These are phyloP conservation scores for Thermochaetoides dissita DNA, from an alignment of 2,329 filamentous ascomycete species.

Conservation along the genomic window DNA sequence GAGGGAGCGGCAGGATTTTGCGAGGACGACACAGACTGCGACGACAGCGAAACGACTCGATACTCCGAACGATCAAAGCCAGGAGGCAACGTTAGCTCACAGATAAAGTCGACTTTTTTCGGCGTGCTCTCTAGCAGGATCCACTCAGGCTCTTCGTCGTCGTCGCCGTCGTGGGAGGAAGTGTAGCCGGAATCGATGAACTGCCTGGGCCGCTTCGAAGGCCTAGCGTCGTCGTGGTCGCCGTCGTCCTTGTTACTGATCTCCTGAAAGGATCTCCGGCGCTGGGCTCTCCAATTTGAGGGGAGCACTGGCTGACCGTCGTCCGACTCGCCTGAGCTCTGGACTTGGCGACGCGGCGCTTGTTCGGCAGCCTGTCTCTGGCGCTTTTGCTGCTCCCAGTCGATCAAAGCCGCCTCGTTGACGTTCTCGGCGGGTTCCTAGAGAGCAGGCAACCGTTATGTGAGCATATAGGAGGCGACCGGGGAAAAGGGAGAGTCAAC, in stretches of 20 bases:
- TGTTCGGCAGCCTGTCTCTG: constrained; percentile 1
- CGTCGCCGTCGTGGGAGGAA: constrained; percentile 2
- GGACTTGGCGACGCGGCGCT: background rate
- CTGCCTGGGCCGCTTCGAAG: constrained; percentile 1
- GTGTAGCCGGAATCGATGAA: constrained; percentile 9
- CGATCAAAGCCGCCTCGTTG: constrained; percentile 15
- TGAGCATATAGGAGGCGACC: constrained; percentile 1
- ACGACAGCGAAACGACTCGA: background rate
- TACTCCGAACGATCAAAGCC: constrained; percentile 15
- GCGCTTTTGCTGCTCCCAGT: constrained; percentile 18
- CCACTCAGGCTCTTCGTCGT: constrained; percentile 1
- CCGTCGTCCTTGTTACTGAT: background rate
- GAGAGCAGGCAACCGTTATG: background rate
- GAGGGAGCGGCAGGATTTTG: constrained; percentile 1
- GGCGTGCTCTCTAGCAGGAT: background rate
- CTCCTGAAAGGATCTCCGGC: background rate
- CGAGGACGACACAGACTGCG: constrained; percentile 8
- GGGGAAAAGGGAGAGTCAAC: background rate
- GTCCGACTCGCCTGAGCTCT: background rate
- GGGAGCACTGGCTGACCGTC: constrained; percentile 6
- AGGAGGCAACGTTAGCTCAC: constrained; percentile 9
- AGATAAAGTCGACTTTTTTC: constrained; percentile 4
- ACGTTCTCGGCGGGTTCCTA: constrained; percentile 19
- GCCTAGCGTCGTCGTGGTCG: background rate
- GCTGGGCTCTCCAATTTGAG: constrained; percentile 7